Evolutionary conservation across 2,329 filamentous ascomycete genomes (phyloP).

Genomic region (Diplodia intermedia): DNA sequence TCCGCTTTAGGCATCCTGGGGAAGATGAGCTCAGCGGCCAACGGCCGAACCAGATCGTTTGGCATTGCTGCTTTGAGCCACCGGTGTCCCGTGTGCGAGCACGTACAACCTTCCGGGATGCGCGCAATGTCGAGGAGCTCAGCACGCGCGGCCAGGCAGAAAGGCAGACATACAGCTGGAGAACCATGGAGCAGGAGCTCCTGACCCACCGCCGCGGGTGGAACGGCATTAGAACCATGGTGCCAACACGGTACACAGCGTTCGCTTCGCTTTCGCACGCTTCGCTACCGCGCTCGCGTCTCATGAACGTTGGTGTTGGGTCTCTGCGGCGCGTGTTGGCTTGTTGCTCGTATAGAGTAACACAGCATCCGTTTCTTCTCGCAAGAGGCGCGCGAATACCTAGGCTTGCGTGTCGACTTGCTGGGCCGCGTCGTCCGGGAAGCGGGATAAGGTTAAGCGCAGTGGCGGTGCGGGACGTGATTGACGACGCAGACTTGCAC

Average conservation of each 20-base stretch:
- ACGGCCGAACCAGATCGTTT: not conserved
- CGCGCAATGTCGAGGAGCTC: not conserved
- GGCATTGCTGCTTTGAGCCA: not conserved
- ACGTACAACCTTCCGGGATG: not conserved
- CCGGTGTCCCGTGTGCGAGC: not conserved
- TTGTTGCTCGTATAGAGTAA: conserved; percentile 2
- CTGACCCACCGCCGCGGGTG: not conserved
- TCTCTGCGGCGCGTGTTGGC: not conserved
- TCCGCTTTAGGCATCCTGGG: not conserved
- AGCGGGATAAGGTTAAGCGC: conserved; percentile 10
- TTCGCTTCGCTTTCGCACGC: conserved; percentile 9
- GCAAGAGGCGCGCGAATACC: not conserved
- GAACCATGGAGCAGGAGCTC: conserved; percentile 3
- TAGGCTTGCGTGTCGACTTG: conserved; percentile 1
- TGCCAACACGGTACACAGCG: conserved; percentile 6
- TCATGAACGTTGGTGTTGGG: conserved; percentile 10
- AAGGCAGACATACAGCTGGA: conserved; percentile 8
- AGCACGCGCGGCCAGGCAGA: conserved; percentile 11
- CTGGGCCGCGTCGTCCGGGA: not conserved
- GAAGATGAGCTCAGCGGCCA: conserved; percentile 27
- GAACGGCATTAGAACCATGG: not conserved
- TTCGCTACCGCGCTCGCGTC: conserved; percentile 17
- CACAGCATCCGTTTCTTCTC: conserved; percentile 7
- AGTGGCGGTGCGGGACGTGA: not conserved
- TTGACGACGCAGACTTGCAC: not conserved